A percentile compares a stretch with the other conserved stretches of the same genome.
Conservation (phyloP, 1,139 yeast species). For the Yamadazyma pseudoaaseri region DNA sequence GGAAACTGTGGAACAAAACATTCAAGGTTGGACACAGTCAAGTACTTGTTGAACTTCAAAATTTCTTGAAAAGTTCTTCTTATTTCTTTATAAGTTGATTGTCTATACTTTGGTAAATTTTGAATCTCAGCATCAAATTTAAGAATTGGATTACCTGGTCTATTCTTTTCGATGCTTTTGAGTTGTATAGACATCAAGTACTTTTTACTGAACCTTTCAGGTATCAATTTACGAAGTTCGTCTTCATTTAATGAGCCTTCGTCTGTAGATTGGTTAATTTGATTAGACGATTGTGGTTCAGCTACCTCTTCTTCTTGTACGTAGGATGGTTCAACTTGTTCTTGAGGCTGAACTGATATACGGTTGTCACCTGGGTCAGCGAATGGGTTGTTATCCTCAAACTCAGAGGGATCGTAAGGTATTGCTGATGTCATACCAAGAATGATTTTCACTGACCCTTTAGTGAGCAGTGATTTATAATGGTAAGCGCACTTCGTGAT, state of each 20-base stretch:
- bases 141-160: conserved; percentile 45
- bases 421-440: conserved; percentile 50
- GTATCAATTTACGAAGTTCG: conserved; percentile 46
- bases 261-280: conserved; percentile 4
- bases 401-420: conserved; percentile 66
- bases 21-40: conserved; percentile 80
- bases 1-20: conserved; percentile 94
- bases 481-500: no score
- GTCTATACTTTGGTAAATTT: conserved; percentile 75
- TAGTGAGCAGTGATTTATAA: neutral
- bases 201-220: conserved; percentile 46
- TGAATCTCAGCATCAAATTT: conserved; percentile 38
- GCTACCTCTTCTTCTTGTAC: conserved; percentile 6
- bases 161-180: conserved; percentile 37
- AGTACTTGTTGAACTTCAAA: conserved; percentile 70
- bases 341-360: neutral
- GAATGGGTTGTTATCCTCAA: conserved; percentile 66
- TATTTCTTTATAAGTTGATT: conserved; percentile 65
- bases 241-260: conserved; percentile 27
- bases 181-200: conserved; percentile 30
- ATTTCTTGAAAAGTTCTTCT: conserved; percentile 82
- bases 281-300: neutral
- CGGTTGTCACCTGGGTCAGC: conserved; percentile 27
- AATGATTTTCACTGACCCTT: neutral
- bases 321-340: conserved; percentile 6